Percentiles rank a stretch among this genome's conserved stretches.
Evolutionary conservation across 306 rosid genomes (phyloP).

Genomic region (Rosa persica): DNA sequence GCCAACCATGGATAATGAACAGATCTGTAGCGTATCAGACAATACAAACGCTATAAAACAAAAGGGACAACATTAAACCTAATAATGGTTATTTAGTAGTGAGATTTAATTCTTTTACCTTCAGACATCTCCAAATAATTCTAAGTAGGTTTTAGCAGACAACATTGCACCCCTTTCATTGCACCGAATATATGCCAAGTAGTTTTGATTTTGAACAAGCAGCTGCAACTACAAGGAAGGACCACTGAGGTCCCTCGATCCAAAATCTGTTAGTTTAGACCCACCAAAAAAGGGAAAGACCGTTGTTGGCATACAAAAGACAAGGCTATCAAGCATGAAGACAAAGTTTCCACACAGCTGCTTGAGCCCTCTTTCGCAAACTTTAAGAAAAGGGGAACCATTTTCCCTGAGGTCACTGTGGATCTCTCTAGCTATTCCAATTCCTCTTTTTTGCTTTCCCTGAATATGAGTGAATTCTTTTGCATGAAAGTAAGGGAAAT

Average conservation of each 20-base stretch:
- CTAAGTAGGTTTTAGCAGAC: slow-evolving; percentile 13
- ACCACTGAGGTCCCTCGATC: slow-evolving; percentile 15
- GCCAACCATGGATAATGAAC: too few relatives aligned
- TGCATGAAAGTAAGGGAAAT: slow-evolving; percentile 85
- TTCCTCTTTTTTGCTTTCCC: slow-evolving; percentile 24
- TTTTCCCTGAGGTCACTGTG: slow-evolving; percentile 16
- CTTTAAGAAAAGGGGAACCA: slow-evolving; percentile 77
- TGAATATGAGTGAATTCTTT: slow-evolving; percentile 14
- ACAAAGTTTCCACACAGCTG: slow-evolving; percentile 76
- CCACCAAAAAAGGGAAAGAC: slow-evolving; percentile 47
- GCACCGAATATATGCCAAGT: slow-evolving; percentile 29
- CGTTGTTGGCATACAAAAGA: slow-evolving; percentile 68
- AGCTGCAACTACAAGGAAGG: background rate
- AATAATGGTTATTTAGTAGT: background rate
- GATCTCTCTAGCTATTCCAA: slow-evolving; percentile 35
- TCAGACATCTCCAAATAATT: background rate
- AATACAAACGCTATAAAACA: too few relatives aligned
- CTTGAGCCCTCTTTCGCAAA: slow-evolving; percentile 63
- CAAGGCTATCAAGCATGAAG: slow-evolving; percentile 52
- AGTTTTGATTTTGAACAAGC: background rate
- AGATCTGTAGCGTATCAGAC: too few relatives aligned
- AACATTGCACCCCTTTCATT: slow-evolving; percentile 13
- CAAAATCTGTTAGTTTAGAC: slow-evolving; percentile 35
- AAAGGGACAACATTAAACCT: too few relatives aligned
- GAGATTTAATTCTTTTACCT: background rate